Evolutionary conservation across 176 grass and related monocot genomes (phyloP), one percentile per base, ranked within the genome.

Genomic region (Eremochloa ophiuroides): DNA sequence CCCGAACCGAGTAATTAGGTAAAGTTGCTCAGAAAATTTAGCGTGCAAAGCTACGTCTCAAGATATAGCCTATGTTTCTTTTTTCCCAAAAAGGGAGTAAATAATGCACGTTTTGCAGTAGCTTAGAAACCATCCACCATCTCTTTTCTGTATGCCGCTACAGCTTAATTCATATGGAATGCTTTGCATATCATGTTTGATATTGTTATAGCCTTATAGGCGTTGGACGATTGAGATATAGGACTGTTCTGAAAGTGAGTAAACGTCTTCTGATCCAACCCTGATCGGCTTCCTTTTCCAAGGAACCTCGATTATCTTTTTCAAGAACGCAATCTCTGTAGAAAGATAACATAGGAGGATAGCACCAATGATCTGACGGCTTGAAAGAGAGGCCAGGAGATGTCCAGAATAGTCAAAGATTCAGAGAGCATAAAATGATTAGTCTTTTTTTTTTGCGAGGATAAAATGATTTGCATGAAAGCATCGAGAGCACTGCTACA

Each of bases 361-460:
- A 68, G 48, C 59, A 30, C 86, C 16, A 73, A 73, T 73, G 74
- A 80, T 80, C 62, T 75, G 62, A 47, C 73, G 51, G 87, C 51
- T 39, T 44, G 63, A 89, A 85, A 70, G 87, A 85, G 82, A 85
- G 82, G 87, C 82, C 77, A 77, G 65, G 77, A 43, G 63, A 77
- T 23, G 82, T 71, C 58, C 71, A 76, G 72, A 81, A 76, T 44
- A 85, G 82, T 85, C 82, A 81, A 89, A 85, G 55, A 89, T 85
- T 81, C 44, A 76, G 71, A 56, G 34, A 58, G 41, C 77, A 80
- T 62, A 76, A 64, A 81, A 66, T 53, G 50, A 74, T 67, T 68
- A 79, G 62, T n/a, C n/a, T n/a, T n/a, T n/a, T n/a, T n/a, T n/a
- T n/a, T n/a, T n/a, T n/a, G n/a, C n/a, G 34, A 58, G 41, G 71